These are phyloP conservation scores for Symbiotaphrina buchneri DNA, from an alignment of 495 filamentous ascomycete genomes.

Conservation along the genomic window DNA sequence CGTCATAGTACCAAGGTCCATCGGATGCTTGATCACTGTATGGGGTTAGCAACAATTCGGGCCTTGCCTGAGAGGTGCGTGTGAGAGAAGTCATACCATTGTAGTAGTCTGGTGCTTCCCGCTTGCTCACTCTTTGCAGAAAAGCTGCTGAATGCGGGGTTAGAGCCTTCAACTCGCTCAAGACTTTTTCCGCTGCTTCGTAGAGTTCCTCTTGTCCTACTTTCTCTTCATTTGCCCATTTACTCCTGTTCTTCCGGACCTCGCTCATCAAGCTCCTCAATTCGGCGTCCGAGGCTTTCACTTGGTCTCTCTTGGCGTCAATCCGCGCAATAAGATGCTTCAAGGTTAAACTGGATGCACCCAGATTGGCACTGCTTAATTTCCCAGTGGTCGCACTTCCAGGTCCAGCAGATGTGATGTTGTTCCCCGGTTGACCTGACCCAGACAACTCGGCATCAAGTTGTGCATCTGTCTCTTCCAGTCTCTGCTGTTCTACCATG, in stretches of 20 bases:
- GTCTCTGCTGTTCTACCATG: slow-evolving; percentile 91
- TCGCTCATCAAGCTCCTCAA: slow-evolving; percentile 84
- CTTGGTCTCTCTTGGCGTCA: slow-evolving; percentile 70
- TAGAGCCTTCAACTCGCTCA: slow-evolving; percentile 87
- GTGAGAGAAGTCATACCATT: slow-evolving; percentile 32
- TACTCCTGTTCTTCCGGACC: slow-evolving; percentile 89
- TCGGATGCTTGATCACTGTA: slow-evolving; percentile 84
- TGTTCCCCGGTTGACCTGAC: slow-evolving; percentile 26
- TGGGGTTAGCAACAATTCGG: slow-evolving; percentile 1
- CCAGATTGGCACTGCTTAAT: slow-evolving; percentile 79
- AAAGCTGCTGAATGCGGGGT: slow-evolving; percentile 93
- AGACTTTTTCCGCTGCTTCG: slow-evolving; percentile 84
- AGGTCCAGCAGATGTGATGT: slow-evolving; percentile 17
- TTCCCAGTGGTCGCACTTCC: slow-evolving; percentile 40
- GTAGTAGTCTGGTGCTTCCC: slow-evolving; percentile 91
- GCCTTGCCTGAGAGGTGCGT: neutral
- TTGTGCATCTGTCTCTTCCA: slow-evolving; percentile 90
- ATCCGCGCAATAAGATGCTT: slow-evolving; percentile 94
- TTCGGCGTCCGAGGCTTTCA: slow-evolving; percentile 79
- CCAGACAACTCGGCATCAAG: slow-evolving; percentile 83
- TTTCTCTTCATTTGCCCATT: slow-evolving; percentile 96
- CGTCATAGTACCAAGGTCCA: slow-evolving; percentile 95
- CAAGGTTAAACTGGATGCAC: slow-evolving; percentile 86
- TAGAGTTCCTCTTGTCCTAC: slow-evolving; percentile 96
- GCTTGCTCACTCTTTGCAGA: slow-evolving; percentile 77